phyloP scores from a whole-genome alignment of 352 stramenopile species.

The Thraustochytrium striatum region DNA sequence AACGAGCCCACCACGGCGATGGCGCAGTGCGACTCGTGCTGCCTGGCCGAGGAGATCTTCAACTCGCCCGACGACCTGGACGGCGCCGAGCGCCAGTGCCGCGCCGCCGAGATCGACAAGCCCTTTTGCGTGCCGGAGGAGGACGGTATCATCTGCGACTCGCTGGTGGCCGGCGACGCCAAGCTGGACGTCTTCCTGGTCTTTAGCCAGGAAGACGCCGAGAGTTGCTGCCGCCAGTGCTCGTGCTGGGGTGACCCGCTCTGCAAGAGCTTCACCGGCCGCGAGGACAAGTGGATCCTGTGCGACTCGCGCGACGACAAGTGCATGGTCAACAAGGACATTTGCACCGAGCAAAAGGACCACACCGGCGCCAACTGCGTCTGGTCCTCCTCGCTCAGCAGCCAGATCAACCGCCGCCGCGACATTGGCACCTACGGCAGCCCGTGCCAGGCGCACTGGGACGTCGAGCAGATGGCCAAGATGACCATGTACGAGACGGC shows the following conservation, averaged over 20 bases:
- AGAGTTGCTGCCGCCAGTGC: conserved; percentile 22
- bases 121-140: background rate
- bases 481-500: conserved; percentile 34
- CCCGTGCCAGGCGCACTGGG: conserved; percentile 31
- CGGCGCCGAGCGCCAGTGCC: background rate
- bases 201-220: background rate
- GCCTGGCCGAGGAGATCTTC: background rate
- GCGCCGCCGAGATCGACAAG: background rate
- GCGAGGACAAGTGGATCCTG: conserved; percentile 37
- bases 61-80: background rate
- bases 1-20: background rate
- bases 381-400: background rate
- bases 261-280: conserved; percentile 7
- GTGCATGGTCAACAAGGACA: conserved; percentile 21
- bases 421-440: conserved; percentile 40
- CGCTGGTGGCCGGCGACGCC: background rate
- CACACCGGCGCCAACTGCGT: conserved; percentile 42
- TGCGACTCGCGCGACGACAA: conserved; percentile 39
- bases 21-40: conserved; percentile 21
- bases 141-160: background rate
- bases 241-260: conserved; percentile 24
- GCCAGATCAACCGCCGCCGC: background rate
- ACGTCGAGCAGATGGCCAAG: background rate
- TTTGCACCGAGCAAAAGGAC: conserved; percentile 17
- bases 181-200: conserved; percentile 3